Conservation (phyloP, 495 filamentous ascomycete species). For the Penicillium nucicola region DNA sequence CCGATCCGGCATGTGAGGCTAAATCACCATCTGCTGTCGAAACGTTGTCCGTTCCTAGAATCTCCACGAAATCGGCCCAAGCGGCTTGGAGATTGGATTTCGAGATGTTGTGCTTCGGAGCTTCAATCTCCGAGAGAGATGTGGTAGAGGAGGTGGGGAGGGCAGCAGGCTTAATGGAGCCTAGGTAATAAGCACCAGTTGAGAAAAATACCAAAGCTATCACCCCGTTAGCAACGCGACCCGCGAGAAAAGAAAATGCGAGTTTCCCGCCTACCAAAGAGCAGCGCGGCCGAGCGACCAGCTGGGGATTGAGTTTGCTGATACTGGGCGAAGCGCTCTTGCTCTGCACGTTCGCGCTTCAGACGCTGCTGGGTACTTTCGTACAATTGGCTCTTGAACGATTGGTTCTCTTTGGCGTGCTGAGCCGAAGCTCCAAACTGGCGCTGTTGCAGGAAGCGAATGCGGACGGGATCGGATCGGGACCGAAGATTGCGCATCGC, state of each 20-base stretch:
- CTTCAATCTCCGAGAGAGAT: slow-evolving; percentile 55
- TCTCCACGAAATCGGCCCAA: slow-evolving; percentile 84
- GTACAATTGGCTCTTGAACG: slow-evolving; percentile 85
- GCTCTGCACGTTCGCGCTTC: slow-evolving; percentile 68
- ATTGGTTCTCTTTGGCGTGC: slow-evolving; percentile 30
- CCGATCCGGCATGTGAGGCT: slow-evolving; percentile 70
- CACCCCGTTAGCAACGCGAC: slow-evolving; percentile 1
- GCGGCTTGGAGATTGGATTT: slow-evolving; percentile 82
- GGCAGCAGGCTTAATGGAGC: slow-evolving; percentile 56
- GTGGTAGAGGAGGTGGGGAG: slow-evolving; percentile 69
- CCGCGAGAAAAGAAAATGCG: not conserved
- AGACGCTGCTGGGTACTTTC: slow-evolving; percentile 77
- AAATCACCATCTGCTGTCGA: slow-evolving; percentile 69
- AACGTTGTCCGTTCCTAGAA: slow-evolving; percentile 83
- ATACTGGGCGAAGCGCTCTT: slow-evolving; percentile 59
- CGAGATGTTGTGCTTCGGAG: slow-evolving; percentile 67
- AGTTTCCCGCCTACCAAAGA: slow-evolving; percentile 53
- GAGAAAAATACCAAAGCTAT: slow-evolving; percentile 58
- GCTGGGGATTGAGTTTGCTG: slow-evolving; percentile 50
- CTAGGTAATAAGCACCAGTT: slow-evolving; percentile 66
- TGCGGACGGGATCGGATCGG: slow-evolving; percentile 4
- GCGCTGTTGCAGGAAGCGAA: slow-evolving; percentile 16
- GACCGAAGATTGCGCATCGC: slow-evolving; percentile 21
- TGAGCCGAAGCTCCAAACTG: slow-evolving; percentile 18
- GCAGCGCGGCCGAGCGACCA: slow-evolving; percentile 56